Evolutionary conservation across 2,329 filamentous ascomycete species (phyloP).

Genomic region (Nannizzia gypsea): DNA sequence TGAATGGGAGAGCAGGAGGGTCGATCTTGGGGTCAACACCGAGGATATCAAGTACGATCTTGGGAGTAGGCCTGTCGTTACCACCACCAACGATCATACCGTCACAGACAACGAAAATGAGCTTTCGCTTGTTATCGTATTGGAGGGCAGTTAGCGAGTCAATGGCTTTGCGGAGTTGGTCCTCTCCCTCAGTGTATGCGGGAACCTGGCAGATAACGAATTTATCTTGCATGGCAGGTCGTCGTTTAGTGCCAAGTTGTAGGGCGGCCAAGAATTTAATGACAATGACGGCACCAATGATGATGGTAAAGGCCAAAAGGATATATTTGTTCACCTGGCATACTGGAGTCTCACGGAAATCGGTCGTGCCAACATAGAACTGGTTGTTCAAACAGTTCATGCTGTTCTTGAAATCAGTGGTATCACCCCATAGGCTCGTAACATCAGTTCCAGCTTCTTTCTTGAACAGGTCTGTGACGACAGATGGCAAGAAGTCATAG

Average conservation of each 20-base stretch:
- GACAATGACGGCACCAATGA: constrained; percentile 67
- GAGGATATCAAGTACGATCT: constrained; percentile 93
- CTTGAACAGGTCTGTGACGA: constrained; percentile 56
- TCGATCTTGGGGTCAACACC: constrained; percentile 96
- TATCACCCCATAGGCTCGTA: constrained; percentile 49
- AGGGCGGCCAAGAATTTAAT: constrained; percentile 87
- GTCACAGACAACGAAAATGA: constrained; percentile 92
- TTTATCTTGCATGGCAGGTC: constrained; percentile 86
- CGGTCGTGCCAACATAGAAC: constrained; percentile 71
- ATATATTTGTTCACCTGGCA: constrained; percentile 90
- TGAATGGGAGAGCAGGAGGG: constrained; percentile 85
- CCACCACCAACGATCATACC: constrained; percentile 93
- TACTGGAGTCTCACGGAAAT: constrained; percentile 65
- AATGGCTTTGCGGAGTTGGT: constrained; percentile 80
- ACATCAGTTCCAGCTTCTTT: constrained; percentile 72
- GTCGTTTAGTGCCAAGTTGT: constrained; percentile 83
- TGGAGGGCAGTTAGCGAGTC: constrained; percentile 89
- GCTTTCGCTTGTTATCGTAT: constrained; percentile 96
- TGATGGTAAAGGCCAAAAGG: constrained; percentile 71
- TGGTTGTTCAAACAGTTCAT: constrained; percentile 69
- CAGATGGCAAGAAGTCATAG: constrained; percentile 62
- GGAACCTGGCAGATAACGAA: constrained; percentile 98
- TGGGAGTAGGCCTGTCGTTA: constrained; percentile 91
- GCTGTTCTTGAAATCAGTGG: constrained; percentile 48
- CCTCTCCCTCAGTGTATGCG: constrained; percentile 95